phyloP scores from a whole-genome alignment of 192 early-diverging fungal species.

The Coemansia sp. region DNA sequence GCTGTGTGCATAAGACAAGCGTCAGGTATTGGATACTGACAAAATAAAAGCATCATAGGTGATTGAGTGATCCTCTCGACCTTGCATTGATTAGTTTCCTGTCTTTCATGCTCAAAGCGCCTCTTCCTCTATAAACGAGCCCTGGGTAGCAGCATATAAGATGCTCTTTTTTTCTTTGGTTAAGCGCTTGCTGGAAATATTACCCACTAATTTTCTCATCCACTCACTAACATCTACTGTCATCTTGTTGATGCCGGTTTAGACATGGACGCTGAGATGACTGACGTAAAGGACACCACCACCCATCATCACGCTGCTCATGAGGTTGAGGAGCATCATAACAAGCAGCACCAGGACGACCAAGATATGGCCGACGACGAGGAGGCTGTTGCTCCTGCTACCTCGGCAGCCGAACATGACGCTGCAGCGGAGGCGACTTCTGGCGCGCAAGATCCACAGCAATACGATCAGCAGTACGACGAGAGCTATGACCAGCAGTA shows the following conservation, averaged over 20 bases:
- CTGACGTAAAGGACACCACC: constrained; percentile 25
- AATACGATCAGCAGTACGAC: constrained; percentile 44
- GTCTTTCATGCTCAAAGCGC: neutral
- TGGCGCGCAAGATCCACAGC: constrained; percentile 20
- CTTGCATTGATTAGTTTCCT: neutral
- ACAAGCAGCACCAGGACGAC: constrained; percentile 18
- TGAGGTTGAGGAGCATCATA: constrained; percentile 7
- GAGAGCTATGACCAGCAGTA: constrained; percentile 37
- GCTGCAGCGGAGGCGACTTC: too few relatives aligned
- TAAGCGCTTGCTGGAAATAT: neutral
- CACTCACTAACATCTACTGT: neutral
- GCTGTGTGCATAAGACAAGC: neutral
- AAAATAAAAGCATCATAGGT: neutral
- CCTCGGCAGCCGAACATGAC: neutral
- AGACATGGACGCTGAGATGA: constrained; percentile 45
- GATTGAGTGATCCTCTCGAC: neutral
- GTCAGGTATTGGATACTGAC: neutral
- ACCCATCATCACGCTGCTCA: constrained; percentile 19
- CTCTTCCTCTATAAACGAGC: neutral
- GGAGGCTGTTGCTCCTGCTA: neutral
- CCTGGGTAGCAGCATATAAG: neutral
- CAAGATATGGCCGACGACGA: constrained; percentile 29
- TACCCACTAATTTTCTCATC: neutral
- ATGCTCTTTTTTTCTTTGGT: neutral
- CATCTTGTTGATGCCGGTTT: neutral